phyloP scores from a whole-genome alignment of 2,329 filamentous ascomycete species.

The Ophiostoma sp. region DNA sequence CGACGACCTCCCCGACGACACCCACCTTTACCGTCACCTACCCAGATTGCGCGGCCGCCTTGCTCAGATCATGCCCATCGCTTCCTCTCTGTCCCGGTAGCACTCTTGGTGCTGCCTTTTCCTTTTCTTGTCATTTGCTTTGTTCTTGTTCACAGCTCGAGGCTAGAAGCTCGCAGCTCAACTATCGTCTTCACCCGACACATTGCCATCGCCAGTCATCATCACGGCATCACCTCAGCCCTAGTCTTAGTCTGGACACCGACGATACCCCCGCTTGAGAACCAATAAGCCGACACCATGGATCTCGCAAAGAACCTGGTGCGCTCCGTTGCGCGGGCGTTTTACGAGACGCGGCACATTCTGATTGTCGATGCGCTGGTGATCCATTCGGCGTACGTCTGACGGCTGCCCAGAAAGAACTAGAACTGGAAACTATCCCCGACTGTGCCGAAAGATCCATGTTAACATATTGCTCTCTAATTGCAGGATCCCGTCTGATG shows the following conservation, averaged over 20 bases:
- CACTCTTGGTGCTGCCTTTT: slow-evolving; percentile 22
- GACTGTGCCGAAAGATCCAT: slow-evolving; percentile 39
- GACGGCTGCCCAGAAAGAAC: background rate
- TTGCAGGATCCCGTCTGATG: slow-evolving; percentile 64
- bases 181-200: background rate
- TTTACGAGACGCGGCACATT: slow-evolving; percentile 80
- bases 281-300: slow-evolving; percentile 34
- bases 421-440: background rate
- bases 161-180: background rate
- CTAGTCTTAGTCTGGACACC: background rate
- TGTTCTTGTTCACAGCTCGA: background rate
- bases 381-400: slow-evolving; percentile 67
- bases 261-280: background rate
- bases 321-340: slow-evolving; percentile 77
- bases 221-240: background rate
- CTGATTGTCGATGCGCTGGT: slow-evolving; percentile 82
- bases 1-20: background rate
- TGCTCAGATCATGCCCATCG: slow-evolving; percentile 24
- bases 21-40: background rate
- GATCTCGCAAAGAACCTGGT: slow-evolving; percentile 68
- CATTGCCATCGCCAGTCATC: background rate
- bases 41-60: background rate
- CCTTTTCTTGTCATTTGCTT: background rate
- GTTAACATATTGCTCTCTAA: background rate
- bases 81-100: slow-evolving; percentile 22